These are phyloP conservation scores for Poterioochromonas sp. DNA, from an alignment of 352 stramenopile species.

Conservation along the genomic window DNA sequence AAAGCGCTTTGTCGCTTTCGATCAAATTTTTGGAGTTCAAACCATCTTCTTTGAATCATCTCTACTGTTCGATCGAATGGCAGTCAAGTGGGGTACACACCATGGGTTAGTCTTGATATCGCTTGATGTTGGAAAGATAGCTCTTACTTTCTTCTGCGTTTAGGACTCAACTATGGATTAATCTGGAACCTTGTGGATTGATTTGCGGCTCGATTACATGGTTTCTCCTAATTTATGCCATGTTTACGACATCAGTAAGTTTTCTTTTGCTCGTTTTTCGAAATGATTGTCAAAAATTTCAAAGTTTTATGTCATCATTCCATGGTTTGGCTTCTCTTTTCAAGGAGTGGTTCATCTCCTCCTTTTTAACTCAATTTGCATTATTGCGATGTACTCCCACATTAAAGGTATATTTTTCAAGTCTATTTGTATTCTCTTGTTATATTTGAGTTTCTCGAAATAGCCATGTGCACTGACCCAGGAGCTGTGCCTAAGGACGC, in stretches of 20 bases:
- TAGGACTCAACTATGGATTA: constrained; percentile 60
- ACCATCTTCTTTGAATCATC: too few species aligned
- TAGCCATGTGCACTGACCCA: constrained; percentile 92
- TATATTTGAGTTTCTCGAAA: background rate
- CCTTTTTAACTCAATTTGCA: constrained; percentile 52
- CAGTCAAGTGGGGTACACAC: background rate
- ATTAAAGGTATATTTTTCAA: constrained; percentile 69
- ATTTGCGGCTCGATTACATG: constrained; percentile 77
- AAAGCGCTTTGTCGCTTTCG: too few species aligned
- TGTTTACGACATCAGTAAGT: constrained; percentile 68
- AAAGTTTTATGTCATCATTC: constrained; percentile 35
- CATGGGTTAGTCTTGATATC: background rate
- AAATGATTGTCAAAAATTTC: constrained; percentile 59
- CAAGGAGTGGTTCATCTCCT: constrained; percentile 49
- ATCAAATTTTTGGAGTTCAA: too few species aligned
- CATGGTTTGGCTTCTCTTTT: constrained; percentile 29
- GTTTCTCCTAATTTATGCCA: constrained; percentile 74
- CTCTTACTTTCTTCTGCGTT: background rate
- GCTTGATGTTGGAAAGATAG: background rate
- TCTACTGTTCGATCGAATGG: too few species aligned
- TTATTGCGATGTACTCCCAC: constrained; percentile 78
- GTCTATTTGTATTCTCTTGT: background rate
- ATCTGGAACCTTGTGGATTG: constrained; percentile 74
- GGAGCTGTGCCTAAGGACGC: constrained; percentile 88
- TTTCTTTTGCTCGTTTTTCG: constrained; percentile 67